These are phyloP conservation scores for Saccharum spontaneum DNA, from an alignment of 176 grass and related monocot genomes.

Conservation along the genomic window DNA sequence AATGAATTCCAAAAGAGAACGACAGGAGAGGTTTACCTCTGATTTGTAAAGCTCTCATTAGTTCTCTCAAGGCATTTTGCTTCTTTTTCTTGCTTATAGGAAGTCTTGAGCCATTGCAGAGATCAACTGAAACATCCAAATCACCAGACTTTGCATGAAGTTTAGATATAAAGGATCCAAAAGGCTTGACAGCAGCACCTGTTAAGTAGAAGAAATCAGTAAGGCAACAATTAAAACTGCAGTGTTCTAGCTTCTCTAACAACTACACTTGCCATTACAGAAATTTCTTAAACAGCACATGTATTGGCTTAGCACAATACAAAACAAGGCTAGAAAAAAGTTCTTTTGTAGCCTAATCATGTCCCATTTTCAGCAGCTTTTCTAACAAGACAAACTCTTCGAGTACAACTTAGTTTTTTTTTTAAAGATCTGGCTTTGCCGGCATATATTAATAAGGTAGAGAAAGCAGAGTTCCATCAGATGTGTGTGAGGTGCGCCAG, in stretches of 20 bases:
- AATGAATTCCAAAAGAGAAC: not conserved
- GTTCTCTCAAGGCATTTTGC: slow-evolving; percentile 45
- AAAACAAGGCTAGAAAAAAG: not conserved
- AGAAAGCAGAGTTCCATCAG: not conserved
- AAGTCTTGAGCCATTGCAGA: slow-evolving; percentile 11
- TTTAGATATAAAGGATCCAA: slow-evolving; percentile 90
- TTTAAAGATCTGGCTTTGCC: not conserved
- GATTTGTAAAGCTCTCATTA: slow-evolving; percentile 52
- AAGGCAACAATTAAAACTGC: not conserved
- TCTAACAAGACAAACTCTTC: not conserved
- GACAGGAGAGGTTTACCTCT: slow-evolving; percentile 45
- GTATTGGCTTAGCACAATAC: not conserved
- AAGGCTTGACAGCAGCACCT: slow-evolving; percentile 65
- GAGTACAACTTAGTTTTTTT: not conserved
- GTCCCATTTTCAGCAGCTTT: not conserved
- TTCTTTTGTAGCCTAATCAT: not conserved
- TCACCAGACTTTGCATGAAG: slow-evolving; percentile 86
- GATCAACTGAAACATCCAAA: slow-evolving; percentile 84
- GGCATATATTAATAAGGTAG: not conserved
- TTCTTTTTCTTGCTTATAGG: slow-evolving; percentile 46
- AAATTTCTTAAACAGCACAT: slow-evolving; percentile 22
- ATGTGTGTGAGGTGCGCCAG: not conserved
- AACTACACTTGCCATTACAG: slow-evolving; percentile 12
- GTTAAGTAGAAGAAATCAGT: slow-evolving; percentile 33
- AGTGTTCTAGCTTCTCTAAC: not conserved